Evolutionary conservation across 352 stramenopile genomes (phyloP), one percentile per base, ranked within the genome.

Genomic region (Phytophthora crassamura): DNA sequence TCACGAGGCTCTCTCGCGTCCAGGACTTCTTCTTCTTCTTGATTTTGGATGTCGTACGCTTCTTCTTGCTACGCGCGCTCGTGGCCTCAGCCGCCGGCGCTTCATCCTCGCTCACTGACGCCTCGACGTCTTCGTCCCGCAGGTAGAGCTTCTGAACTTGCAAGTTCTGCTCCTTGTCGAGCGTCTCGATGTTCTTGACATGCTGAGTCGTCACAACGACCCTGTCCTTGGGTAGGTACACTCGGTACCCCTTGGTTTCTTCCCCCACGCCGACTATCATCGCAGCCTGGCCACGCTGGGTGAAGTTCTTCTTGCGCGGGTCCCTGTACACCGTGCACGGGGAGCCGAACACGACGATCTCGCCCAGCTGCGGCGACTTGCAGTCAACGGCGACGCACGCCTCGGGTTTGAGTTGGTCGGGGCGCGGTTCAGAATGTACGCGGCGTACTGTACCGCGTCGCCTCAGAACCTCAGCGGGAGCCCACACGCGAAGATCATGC

Each of bases 401-500:
- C 48, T 42, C 0, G 54, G 4, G 5, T 82, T 79, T 0, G 59
- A 28, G 1, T 40, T 45, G 0, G 55, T 75, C 0, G 74, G 56
- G 14, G 51, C 54, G 0, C 67, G 11, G 20, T 76, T 80, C 6
- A 79, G 28, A 0, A 84, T 47, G 43, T 78, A 78, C 0, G 48
- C 50, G 0, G 58, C 64, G n/a, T 78, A 78, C 15, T 80, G 47
- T 0, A 59, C 68, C 0, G 68, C 67, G 11, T 78, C 57, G 0
- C 58, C 54, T 54, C 64, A 77, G 32, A 71, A 76, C 0, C 15
- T 34, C 2, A 83, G 33, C 2, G 71, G 57, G 0, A 80, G 16
- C 2, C 64, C 54, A 9, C 57, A 73, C 2, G 43, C 57, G 14
- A 83, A 74, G 3, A 83, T 39, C 50, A 74, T 73, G 30, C 64